Evolutionary conservation across 2,329 filamentous ascomycete species (phyloP).

Genomic region (Proliferodiscus dingleyae): DNA sequence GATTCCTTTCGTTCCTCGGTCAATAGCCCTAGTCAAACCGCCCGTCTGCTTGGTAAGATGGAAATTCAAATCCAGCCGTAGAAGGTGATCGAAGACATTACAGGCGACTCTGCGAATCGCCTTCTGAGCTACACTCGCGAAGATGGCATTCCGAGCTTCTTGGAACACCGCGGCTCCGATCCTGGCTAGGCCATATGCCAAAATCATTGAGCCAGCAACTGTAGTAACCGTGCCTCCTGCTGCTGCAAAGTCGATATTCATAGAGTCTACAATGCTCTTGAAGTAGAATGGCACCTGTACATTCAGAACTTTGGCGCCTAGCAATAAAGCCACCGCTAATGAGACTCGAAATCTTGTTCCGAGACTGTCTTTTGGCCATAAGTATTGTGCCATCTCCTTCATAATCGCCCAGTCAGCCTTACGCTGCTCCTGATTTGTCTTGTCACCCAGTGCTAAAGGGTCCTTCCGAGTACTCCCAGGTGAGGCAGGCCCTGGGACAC

Average conservation of each 20-base stretch:
- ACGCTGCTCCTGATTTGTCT: constrained; percentile 78
- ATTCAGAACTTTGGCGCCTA: constrained; percentile 92
- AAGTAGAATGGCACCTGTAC: constrained; percentile 99
- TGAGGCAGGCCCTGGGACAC: constrained; percentile 16
- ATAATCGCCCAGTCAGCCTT: constrained; percentile 98
- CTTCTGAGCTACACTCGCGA: constrained; percentile 94
- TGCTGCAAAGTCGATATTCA: constrained; percentile 91
- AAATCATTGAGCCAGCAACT: constrained; percentile 85
- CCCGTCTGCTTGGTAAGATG: constrained; percentile 93
- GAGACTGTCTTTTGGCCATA: constrained; percentile 89
- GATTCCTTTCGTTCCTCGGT: constrained; percentile 96
- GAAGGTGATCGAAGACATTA: constrained; percentile 86
- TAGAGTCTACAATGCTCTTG: constrained; percentile 93
- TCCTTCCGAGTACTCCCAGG: constrained; percentile 37
- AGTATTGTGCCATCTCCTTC: constrained; percentile 92
- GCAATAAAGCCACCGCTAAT: constrained; percentile 73
- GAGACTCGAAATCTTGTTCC: constrained; percentile 81
- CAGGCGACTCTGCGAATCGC: constrained; percentile 86
- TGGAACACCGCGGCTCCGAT: constrained; percentile 88
- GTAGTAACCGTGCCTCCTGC: constrained; percentile 85
- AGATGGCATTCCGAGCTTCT: constrained; percentile 91
- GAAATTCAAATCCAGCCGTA: constrained; percentile 87
- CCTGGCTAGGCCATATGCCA: constrained; percentile 85
- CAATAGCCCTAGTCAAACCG: constrained; percentile 87
- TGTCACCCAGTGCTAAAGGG: constrained; percentile 59